Evolutionary conservation across 1,139 yeast genomes (phyloP), one percentile per base, ranked within the genome.

Genomic region (Suzukiozyma palmioleophila): DNA sequence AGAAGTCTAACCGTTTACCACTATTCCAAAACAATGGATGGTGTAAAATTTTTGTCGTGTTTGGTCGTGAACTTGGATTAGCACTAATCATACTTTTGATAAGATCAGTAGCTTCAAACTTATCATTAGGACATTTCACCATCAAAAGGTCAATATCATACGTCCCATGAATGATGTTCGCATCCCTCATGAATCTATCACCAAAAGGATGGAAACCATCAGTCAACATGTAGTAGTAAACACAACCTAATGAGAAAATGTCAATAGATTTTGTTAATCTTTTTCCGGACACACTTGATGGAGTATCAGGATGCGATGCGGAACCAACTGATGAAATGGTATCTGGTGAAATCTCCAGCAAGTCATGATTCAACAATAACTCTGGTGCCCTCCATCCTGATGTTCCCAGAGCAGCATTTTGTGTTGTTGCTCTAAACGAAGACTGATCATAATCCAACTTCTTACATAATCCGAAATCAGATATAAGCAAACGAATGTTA

Each of bases 311-410:
- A 18, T 18, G 25, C n/a, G 31, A 35, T 27, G n/a, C 35, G 7
- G 67, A 60, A 6, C 59, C 57, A n/a, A 60, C 44, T 1, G 72
- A 62, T 8, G 67, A 62, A n/a, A 68, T 55, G 1, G 72, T 60
- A 30, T 65, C 71, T 1, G 73, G 71, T 1, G 75, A 64, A 9
- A 67, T 64, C 37, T 66, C 76, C 13, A 57, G 49, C 37, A 65
- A 57, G 39, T 69, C 74, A 32, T 68, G 69, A 43, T 66, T 64
- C 36, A 78, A 66, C 32, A 87, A 63, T 28, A 92, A 66, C 56
- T 92, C 99, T 0, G 98, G 98, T 0, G 98, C 97, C 50, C 97
- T 76, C 98, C 98, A 92, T 1, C 99, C 99, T 7, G 92, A 79
- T 0, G 98, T 92, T 2, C 99, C 99, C 51, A 68, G 69, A 0